Conservation (phyloP, 192 early-diverging fungal species). For the Umbelopsis sp. region DNA sequence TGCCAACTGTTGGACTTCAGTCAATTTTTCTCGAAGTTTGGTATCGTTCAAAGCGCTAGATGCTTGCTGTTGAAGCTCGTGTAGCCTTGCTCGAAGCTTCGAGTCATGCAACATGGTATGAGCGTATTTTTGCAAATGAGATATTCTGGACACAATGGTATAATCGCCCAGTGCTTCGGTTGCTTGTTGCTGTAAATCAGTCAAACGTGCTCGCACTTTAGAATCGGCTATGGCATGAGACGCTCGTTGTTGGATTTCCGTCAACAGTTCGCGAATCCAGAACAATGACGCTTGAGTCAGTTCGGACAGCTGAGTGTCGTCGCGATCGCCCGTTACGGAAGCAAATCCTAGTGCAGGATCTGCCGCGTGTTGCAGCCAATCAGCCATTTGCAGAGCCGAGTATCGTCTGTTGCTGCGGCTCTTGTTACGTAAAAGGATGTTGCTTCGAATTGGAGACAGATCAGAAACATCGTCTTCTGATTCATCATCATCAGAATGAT, state of each 20-base stretch:
- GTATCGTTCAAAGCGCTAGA: slow-evolving; percentile 9
- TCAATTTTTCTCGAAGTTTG: not conserved
- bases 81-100: slow-evolving; percentile 4
- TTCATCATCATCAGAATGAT: not conserved
- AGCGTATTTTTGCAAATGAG: slow-evolving; percentile 6
- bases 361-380: slow-evolving; percentile 5
- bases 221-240: slow-evolving; percentile 14
- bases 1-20: not conserved
- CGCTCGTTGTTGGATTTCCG: slow-evolving; percentile 10
- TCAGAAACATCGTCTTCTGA: slow-evolving; percentile 17
- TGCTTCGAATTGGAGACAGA: not conserved
- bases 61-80: slow-evolving; percentile 2
- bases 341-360: slow-evolving; percentile 2
- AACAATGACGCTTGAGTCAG: slow-evolving; percentile 3
- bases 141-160: not conserved
- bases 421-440: slow-evolving; percentile 10
- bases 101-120: slow-evolving; percentile 19
- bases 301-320: slow-evolving; percentile 5
- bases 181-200: slow-evolving; percentile 5
- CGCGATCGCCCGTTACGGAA: not conserved
- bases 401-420: slow-evolving; percentile 11
- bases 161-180: not conserved
- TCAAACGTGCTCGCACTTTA: slow-evolving; percentile 4
- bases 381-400: slow-evolving; percentile 14
- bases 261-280: slow-evolving; percentile 12